Conservation (phyloP, 768 basidiomycete species). For the Nidularia pulvinata region DNA sequence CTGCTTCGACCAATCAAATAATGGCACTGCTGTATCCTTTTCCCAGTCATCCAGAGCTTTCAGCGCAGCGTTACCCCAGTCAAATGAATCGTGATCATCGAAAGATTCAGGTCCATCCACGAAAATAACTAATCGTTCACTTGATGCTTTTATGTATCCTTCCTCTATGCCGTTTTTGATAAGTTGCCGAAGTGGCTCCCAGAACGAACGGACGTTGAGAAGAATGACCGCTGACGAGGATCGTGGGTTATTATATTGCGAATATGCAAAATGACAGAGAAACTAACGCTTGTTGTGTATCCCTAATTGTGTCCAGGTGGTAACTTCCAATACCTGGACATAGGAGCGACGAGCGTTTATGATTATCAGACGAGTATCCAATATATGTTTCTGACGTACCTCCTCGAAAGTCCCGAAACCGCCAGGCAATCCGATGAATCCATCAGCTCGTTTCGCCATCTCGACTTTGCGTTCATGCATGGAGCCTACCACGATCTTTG, state of each 20-base stretch:
- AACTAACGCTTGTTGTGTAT: conserved; percentile 81
- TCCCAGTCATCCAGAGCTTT: conserved; percentile 66
- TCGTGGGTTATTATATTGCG: background rate
- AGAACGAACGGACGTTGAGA: conserved; percentile 86
- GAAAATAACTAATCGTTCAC: conserved; percentile 65
- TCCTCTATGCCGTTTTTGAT: conserved; percentile 64
- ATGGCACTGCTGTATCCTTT: conserved; percentile 16
- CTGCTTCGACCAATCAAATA: conserved; percentile 52
- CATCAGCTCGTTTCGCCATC: conserved; percentile 82
- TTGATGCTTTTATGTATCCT: conserved; percentile 73
- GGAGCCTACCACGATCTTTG: conserved; percentile 68
- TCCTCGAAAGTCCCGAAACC: conserved; percentile 98
- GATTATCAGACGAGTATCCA: background rate
- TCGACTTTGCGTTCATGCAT: conserved; percentile 92
- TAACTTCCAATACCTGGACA: conserved; percentile 79
- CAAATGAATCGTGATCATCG: conserved; percentile 54
- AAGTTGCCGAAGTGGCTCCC: conserved; percentile 76
- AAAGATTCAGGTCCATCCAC: conserved; percentile 69
- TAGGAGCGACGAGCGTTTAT: background rate
- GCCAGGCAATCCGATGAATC: conserved; percentile 89
- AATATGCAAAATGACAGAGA: background rate
- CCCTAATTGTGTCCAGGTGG: conserved; percentile 93
- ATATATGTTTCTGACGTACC: conserved; percentile 30
- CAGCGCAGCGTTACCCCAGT: conserved; percentile 79
- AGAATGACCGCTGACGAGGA: conserved; percentile 68